Evolutionary conservation across 2,329 filamentous ascomycete species (phyloP).

Genomic region (Talaromyces verruculosus): DNA sequence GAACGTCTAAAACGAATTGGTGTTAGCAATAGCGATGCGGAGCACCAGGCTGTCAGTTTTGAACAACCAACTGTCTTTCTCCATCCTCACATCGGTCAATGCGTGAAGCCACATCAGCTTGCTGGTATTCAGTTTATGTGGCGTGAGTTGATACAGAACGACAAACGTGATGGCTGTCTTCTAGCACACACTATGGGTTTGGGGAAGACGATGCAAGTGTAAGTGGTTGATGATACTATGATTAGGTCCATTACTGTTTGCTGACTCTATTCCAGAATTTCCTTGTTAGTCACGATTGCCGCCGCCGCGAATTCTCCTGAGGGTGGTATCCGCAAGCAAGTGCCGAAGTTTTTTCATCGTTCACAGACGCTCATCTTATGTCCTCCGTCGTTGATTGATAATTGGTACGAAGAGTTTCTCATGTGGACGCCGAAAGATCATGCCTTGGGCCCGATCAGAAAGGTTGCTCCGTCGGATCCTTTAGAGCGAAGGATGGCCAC

Average conservation of each 20-base stretch:
- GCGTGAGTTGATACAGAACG: conserved; percentile 71
- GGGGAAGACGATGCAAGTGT: conserved; percentile 88
- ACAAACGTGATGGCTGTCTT: conserved; percentile 69
- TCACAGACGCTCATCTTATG: conserved; percentile 72
- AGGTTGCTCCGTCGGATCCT: conserved; percentile 51
- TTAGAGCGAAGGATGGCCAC: conserved; percentile 43
- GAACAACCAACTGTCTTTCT: conserved; percentile 53
- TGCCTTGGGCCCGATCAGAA: conserved; percentile 57
- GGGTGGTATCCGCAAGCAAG: conserved; percentile 58
- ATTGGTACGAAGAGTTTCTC: conserved; percentile 77
- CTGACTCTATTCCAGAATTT: conserved; percentile 54
- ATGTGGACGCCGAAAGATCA: conserved; percentile 62
- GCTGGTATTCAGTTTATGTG: conserved; percentile 84
- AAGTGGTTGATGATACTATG: conserved; percentile 30
- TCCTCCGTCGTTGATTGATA: conserved; percentile 71
- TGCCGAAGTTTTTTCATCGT: conserved; percentile 64
- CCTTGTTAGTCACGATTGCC: conserved; percentile 72
- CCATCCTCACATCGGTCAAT: conserved; percentile 60
- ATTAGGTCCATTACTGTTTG: conserved; percentile 11
- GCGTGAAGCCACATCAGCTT: conserved; percentile 78
- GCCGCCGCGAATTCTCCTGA: conserved; percentile 64
- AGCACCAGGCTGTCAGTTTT: conserved; percentile 49
- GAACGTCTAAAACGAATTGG: conserved; percentile 34
- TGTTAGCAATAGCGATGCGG: conserved; percentile 41
- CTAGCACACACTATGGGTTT: conserved; percentile 89